Evolutionary conservation across 1,139 yeast species (phyloP).

Genomic region (Yamadazyma pseudoaaseri): DNA sequence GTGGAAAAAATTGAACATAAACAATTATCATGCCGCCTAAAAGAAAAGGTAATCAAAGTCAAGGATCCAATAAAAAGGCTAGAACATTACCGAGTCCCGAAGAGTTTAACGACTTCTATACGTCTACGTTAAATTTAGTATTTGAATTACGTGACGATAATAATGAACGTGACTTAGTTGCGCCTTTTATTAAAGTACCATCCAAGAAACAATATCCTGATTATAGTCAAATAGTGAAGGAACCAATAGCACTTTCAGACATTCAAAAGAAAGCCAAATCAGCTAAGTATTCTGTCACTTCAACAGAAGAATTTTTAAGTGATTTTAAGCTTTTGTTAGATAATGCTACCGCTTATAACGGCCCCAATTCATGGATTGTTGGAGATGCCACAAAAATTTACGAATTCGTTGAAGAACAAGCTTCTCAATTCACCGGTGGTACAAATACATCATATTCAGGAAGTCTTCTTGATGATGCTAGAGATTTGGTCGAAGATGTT

Average conservation of each 20-base stretch:
- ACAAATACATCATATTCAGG: background rate
- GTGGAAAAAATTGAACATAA: background rate
- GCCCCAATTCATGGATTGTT: constrained; percentile 61
- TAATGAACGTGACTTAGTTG: constrained; percentile 36
- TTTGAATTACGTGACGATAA: constrained; percentile 30
- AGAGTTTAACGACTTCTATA: constrained; percentile 26
- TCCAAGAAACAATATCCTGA: constrained; percentile 77
- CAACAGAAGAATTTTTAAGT: constrained; percentile 41
- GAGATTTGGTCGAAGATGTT: constrained; percentile 31
- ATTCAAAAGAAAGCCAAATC: constrained; percentile 47
- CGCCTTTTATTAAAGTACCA: constrained; percentile 68
- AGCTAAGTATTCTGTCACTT: constrained; percentile 28
- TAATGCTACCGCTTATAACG: constrained; percentile 64
- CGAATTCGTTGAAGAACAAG: constrained; percentile 44
- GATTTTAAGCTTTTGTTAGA: constrained; percentile 58
- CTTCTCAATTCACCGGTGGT: constrained; percentile 24
- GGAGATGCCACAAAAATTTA: constrained; percentile 47
- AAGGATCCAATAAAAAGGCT: constrained; percentile 9
- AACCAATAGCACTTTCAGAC: constrained; percentile 71
- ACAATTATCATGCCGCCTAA: constrained; percentile 24
- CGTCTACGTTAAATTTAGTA: constrained; percentile 25
- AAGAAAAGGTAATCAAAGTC: constrained; percentile 20
- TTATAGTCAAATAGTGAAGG: constrained; percentile 62
- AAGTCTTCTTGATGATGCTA: constrained; percentile 25
- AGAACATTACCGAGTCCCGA: constrained; percentile 17